Evolutionary conservation across 176 grass and related monocot species (phyloP).

Genomic region (Puya raimondii): DNA sequence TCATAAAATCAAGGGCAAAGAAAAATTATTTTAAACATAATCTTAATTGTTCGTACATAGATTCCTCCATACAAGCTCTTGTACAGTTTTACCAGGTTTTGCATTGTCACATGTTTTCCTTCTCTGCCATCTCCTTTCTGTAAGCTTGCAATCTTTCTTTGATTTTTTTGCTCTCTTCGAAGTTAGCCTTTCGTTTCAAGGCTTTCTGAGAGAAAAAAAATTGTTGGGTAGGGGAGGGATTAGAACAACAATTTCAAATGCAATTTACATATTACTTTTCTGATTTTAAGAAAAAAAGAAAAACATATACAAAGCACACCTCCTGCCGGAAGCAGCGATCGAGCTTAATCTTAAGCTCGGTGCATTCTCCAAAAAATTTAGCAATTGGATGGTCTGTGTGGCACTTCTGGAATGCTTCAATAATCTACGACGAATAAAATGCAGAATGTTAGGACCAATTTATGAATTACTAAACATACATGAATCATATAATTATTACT

Average conservation of each 20-base stretch:
- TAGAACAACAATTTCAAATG: neutral
- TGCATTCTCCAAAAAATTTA: conserved; percentile 90
- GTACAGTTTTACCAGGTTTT: conserved; percentile 6
- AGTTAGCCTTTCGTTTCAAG: conserved; percentile 78
- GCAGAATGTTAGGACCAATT: neutral
- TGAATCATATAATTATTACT: too few species aligned
- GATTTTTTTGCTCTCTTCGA: conserved; percentile 80
- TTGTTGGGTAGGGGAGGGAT: neutral
- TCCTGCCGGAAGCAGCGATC: conserved; percentile 73
- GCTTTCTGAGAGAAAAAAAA: conserved; percentile 58
- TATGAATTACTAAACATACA: neutral
- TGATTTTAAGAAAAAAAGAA: conserved; percentile 3
- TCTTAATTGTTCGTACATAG: neutral
- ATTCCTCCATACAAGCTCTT: neutral
- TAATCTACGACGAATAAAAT: conserved; percentile 38
- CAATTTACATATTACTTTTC: neutral
- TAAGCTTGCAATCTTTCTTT: conserved; percentile 76
- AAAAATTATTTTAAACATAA: neutral
- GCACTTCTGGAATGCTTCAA: conserved; percentile 84
- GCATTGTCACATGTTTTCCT: conserved; percentile 27
- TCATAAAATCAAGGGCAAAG: neutral
- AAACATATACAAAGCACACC: conserved; percentile 24
- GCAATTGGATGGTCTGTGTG: conserved; percentile 65
- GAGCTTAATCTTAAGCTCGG: conserved; percentile 88
- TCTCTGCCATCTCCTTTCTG: conserved; percentile 60